Conservation (phyloP, 129 eudicot genomes). For the Pittosporum tobira region DNA sequence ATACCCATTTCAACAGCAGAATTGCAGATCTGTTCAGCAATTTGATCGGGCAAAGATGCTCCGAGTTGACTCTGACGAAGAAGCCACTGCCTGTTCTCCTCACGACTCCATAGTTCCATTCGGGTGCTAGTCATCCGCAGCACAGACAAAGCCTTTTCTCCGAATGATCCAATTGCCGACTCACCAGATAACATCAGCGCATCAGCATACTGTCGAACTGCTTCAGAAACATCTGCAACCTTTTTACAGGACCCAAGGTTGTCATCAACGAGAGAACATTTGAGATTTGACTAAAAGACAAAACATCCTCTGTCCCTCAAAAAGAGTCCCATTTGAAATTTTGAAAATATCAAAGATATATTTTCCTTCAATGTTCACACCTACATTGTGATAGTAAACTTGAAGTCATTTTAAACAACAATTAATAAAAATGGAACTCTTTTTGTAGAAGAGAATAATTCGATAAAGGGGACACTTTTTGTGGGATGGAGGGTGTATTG, state of each 20-base stretch:
- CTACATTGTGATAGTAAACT: too few species aligned
- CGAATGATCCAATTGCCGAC: conserved; percentile 52
- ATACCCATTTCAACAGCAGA: conserved; percentile 61
- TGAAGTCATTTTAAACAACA: too few species aligned
- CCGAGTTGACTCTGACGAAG: conserved; percentile 23
- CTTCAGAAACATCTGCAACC: conserved; percentile 79
- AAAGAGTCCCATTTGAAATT: too few species aligned
- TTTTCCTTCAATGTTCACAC: too few species aligned
- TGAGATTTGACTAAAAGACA: too few species aligned
- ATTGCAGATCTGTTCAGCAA: conserved; percentile 60
- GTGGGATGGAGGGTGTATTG: too few species aligned
- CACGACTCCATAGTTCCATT: conserved; percentile 54
- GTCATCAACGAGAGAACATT: neutral
- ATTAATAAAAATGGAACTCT: too few species aligned
- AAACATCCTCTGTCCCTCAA: too few species aligned
- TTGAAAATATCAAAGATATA: too few species aligned
- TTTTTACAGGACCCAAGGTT: conserved; percentile 6
- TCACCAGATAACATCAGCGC: conserved; percentile 73
- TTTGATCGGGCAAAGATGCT: conserved; percentile 36
- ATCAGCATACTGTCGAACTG: conserved; percentile 66
- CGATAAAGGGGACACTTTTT: too few species aligned
- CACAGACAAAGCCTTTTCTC: conserved; percentile 53
- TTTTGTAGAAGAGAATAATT: too few species aligned
- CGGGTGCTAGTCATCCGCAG: conserved; percentile 45
- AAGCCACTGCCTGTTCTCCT: conserved; percentile 27